These are phyloP conservation scores for Cardiosporidium cionae DNA, from an alignment of 169 alveolate species.

Conservation along the genomic window DNA sequence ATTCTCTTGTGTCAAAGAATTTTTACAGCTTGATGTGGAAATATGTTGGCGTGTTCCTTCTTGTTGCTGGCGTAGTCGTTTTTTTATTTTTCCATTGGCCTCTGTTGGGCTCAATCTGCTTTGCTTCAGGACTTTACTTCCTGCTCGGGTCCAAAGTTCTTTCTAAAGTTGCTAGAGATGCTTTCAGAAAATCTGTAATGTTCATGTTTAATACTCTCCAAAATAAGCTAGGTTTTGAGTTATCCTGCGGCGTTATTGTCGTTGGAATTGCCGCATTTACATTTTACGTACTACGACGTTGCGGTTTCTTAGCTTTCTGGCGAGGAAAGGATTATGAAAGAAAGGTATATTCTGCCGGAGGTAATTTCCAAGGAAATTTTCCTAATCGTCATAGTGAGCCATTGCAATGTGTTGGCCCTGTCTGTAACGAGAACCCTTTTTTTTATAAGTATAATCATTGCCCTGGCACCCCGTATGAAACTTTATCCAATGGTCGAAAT, in stretches of 20 bases:
- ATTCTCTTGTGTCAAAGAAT: background rate
- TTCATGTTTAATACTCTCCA: background rate
- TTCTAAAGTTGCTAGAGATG: background rate
- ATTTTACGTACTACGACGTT: background rate
- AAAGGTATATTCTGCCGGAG: no score
- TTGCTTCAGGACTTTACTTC: background rate
- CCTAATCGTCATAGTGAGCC: no score
- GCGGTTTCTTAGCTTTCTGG: background rate
- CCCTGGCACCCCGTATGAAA: no score
- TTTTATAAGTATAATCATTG: no score
- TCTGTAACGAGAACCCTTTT: no score
- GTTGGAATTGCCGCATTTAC: background rate
- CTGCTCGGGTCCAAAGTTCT: background rate
- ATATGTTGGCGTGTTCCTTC: background rate
- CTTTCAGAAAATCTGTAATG: background rate
- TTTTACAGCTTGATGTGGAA: background rate
- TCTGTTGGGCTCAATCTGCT: background rate
- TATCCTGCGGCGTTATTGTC: background rate
- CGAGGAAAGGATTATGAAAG: no score
- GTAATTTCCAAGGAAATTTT: no score
- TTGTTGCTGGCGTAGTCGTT: background rate
- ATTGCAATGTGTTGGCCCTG: no score
- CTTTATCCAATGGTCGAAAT: no score
- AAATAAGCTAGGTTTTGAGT: background rate
- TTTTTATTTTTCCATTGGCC: background rate